Evolutionary conservation across 306 rosid species (phyloP).

Genomic region (Gastrolobium villosum): DNA sequence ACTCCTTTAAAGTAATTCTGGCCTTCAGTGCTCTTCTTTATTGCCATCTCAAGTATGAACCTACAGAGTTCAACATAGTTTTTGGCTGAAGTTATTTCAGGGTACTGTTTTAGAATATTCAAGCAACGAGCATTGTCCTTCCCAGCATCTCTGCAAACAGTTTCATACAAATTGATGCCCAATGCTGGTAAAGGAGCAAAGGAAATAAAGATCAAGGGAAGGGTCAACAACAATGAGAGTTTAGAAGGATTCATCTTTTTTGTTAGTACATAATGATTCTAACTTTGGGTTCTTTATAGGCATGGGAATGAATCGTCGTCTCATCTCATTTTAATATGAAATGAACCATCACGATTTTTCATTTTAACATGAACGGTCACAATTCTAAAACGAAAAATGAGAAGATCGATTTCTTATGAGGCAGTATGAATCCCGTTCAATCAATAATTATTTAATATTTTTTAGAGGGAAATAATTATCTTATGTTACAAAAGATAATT

Average conservation of each 20-base stretch:
- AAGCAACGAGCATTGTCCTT: not conserved
- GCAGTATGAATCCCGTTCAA: too few relatives aligned
- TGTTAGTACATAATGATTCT: too few relatives aligned
- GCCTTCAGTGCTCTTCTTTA: not conserved
- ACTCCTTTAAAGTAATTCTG: not conserved
- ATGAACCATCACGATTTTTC: too few relatives aligned
- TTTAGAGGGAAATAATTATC: too few relatives aligned
- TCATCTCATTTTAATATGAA: too few relatives aligned
- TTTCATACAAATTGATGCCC: not conserved
- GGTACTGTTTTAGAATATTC: not conserved
- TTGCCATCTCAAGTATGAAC: not conserved
- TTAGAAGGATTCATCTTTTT: not conserved
- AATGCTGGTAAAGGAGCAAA: not conserved
- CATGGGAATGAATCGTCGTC: too few relatives aligned
- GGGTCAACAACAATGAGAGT: not conserved
- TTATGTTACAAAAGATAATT: too few relatives aligned
- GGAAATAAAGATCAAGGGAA: not conserved
- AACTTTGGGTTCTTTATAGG: too few relatives aligned
- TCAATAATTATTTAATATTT: too few relatives aligned
- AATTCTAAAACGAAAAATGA: too few relatives aligned
- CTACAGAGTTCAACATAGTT: not conserved
- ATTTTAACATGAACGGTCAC: too few relatives aligned
- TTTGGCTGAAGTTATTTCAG: not conserved
- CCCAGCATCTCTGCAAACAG: not conserved
- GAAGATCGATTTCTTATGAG: too few relatives aligned